Conservation (phyloP, 805 yeast genomes). For the Saccharomycopsis olivae region DNA sequence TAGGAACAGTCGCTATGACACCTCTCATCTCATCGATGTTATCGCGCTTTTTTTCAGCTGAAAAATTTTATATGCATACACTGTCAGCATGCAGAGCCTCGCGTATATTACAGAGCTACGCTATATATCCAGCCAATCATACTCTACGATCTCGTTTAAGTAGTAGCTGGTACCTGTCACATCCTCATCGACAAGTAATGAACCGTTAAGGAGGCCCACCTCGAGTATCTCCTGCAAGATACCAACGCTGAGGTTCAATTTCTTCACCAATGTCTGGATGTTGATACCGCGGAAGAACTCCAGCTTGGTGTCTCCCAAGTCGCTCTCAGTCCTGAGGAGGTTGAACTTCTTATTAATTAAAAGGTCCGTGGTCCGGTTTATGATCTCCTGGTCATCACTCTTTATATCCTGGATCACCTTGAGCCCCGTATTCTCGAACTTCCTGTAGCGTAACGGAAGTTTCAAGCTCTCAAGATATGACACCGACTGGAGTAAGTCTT, state of each 20-base stretch:
- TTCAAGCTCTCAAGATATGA: slow-evolving; percentile 42
- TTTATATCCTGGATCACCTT: slow-evolving; percentile 30
- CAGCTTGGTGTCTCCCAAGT: too few relatives aligned
- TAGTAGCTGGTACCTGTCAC: slow-evolving; percentile 57
- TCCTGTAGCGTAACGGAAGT: slow-evolving; percentile 42
- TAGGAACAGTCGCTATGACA: too few relatives aligned
- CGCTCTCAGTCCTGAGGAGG: slow-evolving; percentile 19
- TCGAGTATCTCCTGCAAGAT: slow-evolving; percentile 57
- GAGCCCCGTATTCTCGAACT: slow-evolving; percentile 29
- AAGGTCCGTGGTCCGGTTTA: slow-evolving; percentile 27
- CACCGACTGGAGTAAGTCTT: slow-evolving; percentile 55
- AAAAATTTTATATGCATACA: too few relatives aligned
- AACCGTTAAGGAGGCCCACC: slow-evolving; percentile 45
- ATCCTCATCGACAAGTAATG: slow-evolving; percentile 56
- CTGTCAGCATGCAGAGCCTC: too few relatives aligned
- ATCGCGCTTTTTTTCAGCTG: too few relatives aligned
- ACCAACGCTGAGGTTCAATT: slow-evolving; percentile 55
- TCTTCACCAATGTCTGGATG: slow-evolving; percentile 32
- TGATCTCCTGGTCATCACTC: slow-evolving; percentile 26
- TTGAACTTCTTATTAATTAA: slow-evolving; percentile 25
- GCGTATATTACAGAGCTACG: too few relatives aligned
- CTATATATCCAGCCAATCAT: slow-evolving; percentile 1
- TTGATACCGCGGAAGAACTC: slow-evolving; percentile 21
- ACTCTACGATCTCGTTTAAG: slow-evolving; percentile 29
- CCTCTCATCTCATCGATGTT: too few relatives aligned